Percentiles rank a stretch among this genome's conserved stretches.
Conservation (phyloP, 371 early-diverging fungal species). For the Mitosporidium daphniae region DNA sequence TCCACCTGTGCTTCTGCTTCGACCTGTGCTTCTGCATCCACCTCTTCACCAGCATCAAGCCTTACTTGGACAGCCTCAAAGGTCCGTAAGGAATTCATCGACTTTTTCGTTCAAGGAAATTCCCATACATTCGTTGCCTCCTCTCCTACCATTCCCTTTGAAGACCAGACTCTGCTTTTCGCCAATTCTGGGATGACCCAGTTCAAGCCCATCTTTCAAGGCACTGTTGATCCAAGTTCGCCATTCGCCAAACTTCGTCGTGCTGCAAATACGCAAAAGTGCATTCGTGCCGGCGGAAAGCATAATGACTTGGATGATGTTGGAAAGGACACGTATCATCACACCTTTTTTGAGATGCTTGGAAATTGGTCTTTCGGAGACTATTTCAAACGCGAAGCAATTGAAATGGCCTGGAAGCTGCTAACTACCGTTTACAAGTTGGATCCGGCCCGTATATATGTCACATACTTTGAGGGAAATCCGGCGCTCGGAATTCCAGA, state of each 20-base stretch:
- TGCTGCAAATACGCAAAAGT: conserved; percentile 86
- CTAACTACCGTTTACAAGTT: conserved; percentile 55
- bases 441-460: conserved; percentile 57
- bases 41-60: no score
- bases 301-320: conserved; percentile 99
- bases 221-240: conserved; percentile 55
- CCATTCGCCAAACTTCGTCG: conserved; percentile 50
- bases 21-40: no score
- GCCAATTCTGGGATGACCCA: conserved; percentile 99
- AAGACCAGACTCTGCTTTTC: conserved; percentile 88
- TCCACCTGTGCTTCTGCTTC: no score
- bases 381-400: conserved; percentile 90
- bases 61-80: conserved; percentile 1
- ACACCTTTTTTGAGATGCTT: conserved; percentile 99
- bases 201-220: conserved; percentile 91
- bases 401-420: conserved; percentile 64
- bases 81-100: conserved; percentile 58
- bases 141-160: conserved; percentile 66
- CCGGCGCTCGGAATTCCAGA: conserved; percentile 29
- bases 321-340: conserved; percentile 96
- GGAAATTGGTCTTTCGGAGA: conserved; percentile 99
- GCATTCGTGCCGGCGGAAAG: conserved; percentile 96
- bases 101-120: conserved; percentile 34
- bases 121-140: conserved; percentile 48
- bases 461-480: conserved; percentile 90